Percentiles rank a stretch among this genome's conserved stretches.
Evolutionary conservation across 1,284 basidiomycete species (phyloP).

Genomic region (Boletus sp.): DNA sequence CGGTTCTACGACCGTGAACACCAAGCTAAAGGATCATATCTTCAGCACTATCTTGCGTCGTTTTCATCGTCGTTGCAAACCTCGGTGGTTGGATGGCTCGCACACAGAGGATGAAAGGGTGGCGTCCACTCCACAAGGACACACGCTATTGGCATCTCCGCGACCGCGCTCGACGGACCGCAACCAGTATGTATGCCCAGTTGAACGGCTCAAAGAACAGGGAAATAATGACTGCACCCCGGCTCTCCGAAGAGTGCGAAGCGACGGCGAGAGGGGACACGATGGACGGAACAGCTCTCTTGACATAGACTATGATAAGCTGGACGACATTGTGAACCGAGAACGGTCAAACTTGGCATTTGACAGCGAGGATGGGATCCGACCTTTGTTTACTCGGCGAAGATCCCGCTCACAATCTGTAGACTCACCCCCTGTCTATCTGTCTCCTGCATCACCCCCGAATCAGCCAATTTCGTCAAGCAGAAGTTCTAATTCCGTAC

Average conservation of each 20-base stretch:
- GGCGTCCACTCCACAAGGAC: conserved; percentile 45
- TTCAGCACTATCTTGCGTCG: conserved; percentile 82
- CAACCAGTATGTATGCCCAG: conserved; percentile 35
- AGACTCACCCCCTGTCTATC: conserved; percentile 28
- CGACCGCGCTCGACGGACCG: conserved; percentile 37
- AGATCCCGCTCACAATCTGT: conserved; percentile 60
- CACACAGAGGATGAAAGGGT: conserved; percentile 45
- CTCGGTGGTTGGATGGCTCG: conserved; percentile 34
- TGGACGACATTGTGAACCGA: conserved; percentile 28
- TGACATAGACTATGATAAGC: conserved; percentile 46
- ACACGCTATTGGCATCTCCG: conserved; percentile 37
- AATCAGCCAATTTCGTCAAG: conserved; percentile 33
- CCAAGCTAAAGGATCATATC: conserved; percentile 89
- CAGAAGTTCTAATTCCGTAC: conserved; percentile 44
- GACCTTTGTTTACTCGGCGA: conserved; percentile 39
- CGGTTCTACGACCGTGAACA: conserved; percentile 90
- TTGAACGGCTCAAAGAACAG: conserved; percentile 40
- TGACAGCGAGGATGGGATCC: conserved; percentile 19
- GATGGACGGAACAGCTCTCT: conserved; percentile 39
- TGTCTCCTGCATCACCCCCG: conserved; percentile 13
- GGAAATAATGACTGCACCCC: conserved; percentile 33
- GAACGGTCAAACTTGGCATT: conserved; percentile 22
- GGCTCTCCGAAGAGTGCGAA: conserved; percentile 59
- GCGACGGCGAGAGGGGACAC: conserved; percentile 49
- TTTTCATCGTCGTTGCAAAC: conserved; percentile 54